These are phyloP conservation scores for Trypanosoma theileri DNA, from an alignment of 208 protist species.

Conservation along the genomic window DNA sequence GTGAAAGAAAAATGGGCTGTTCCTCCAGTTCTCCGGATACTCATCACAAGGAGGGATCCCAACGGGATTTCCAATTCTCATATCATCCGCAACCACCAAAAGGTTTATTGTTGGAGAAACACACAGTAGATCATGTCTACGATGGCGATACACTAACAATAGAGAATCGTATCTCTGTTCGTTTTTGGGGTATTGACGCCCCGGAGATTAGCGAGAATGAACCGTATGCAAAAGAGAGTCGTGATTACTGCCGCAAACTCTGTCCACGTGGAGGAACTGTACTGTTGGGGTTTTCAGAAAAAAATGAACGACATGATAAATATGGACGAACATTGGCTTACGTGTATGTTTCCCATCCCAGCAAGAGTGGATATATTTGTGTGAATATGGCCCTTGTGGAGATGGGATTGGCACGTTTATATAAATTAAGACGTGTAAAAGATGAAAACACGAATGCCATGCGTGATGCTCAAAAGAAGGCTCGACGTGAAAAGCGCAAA, in stretches of 20 bases:
- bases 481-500: slow-evolving; percentile 22
- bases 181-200: slow-evolving; percentile 54
- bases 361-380: slow-evolving; percentile 37
- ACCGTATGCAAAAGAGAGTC: slow-evolving; percentile 47
- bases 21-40: too few species aligned
- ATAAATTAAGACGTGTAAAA: not conserved
- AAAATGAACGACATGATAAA: slow-evolving; percentile 30
- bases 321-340: slow-evolving; percentile 47
- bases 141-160: slow-evolving; percentile 70
- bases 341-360: slow-evolving; percentile 39
- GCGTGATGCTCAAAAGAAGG: slow-evolving; percentile 21
- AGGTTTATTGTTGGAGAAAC: not conserved
- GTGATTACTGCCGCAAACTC: slow-evolving; percentile 39
- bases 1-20: too few species aligned
- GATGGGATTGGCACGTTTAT: slow-evolving; percentile 40
- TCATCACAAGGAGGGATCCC: not conserved
- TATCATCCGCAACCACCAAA: not conserved
- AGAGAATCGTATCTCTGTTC: slow-evolving; percentile 38
- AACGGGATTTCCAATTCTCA: not conserved
- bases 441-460: slow-evolving; percentile 27
- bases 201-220: slow-evolving; percentile 52
- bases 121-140: slow-evolving; percentile 33
- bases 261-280: slow-evolving; percentile 31
- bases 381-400: slow-evolving; percentile 53
- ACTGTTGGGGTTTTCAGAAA: slow-evolving; percentile 35